These are phyloP conservation scores for Moesziomyces globuligerus DNA, from an alignment of 1,284 basidiomycete species.

Conservation along the genomic window DNA sequence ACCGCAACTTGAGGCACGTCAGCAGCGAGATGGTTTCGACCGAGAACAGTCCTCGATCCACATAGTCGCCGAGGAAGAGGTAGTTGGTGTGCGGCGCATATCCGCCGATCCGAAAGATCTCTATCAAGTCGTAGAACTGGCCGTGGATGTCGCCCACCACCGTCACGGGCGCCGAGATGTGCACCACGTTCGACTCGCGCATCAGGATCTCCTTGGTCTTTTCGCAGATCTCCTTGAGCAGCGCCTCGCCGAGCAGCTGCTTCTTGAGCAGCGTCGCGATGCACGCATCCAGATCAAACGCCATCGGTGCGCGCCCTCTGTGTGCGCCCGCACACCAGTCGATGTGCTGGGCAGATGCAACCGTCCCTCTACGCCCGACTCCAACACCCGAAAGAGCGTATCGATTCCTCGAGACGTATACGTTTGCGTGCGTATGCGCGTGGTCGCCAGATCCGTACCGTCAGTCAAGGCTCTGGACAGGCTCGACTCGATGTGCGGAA, in stretches of 20 bases:
- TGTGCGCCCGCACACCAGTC: not conserved
- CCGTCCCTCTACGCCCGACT: not conserved
- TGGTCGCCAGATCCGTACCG: too few relatives aligned
- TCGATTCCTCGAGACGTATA: not conserved
- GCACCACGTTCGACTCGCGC: slow-evolving; percentile 98
- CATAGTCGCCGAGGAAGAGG: slow-evolving; percentile 86
- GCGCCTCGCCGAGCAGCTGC: slow-evolving; percentile 65
- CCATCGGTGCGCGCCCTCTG: slow-evolving; percentile 34
- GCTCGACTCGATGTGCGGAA: too few relatives aligned
- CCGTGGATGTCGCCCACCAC: slow-evolving; percentile 99
- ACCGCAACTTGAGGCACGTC: slow-evolving; percentile 95
- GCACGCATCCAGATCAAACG: slow-evolving; percentile 66
- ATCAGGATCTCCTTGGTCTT: slow-evolving; percentile 78
- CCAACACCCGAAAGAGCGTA: not conserved
- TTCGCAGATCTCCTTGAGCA: slow-evolving; percentile 66
- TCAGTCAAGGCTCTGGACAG: too few relatives aligned
- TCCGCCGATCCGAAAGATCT: slow-evolving; percentile 98
- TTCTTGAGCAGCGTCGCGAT: slow-evolving; percentile 65
- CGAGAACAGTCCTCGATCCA: slow-evolving; percentile 95
- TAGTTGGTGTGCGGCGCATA: slow-evolving; percentile 97
- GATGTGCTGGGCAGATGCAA: not conserved
- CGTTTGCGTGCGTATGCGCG: not conserved
- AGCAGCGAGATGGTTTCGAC: slow-evolving; percentile 98
- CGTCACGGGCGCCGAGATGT: slow-evolving; percentile 96
- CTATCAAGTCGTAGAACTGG: slow-evolving; percentile 97